Percentiles rank a stretch among this genome's conserved stretches.
Evolutionary conservation across 2,329 filamentous ascomycete species (phyloP).

Genomic region (Alternaria brassicicola): DNA sequence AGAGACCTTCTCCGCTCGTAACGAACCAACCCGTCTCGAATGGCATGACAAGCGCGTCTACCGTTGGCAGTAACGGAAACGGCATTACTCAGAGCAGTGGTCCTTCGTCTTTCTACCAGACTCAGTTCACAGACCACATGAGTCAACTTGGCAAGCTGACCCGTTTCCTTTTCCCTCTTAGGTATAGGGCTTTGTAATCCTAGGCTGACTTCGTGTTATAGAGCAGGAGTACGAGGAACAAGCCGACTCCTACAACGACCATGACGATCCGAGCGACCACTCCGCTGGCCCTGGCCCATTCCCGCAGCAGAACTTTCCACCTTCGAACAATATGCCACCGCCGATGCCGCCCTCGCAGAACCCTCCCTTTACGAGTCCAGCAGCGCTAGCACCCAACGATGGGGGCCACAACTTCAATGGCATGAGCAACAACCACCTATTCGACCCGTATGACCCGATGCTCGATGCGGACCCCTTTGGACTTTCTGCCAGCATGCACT

Average conservation of each 20-base stretch:
- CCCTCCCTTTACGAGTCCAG: constrained; percentile 43
- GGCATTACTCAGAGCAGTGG: constrained; percentile 47
- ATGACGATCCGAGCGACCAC: constrained; percentile 70
- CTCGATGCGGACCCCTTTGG: constrained; percentile 94
- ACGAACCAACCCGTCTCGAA: constrained; percentile 47
- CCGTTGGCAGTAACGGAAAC: constrained; percentile 45
- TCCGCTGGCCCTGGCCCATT: constrained; percentile 72
- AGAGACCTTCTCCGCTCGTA: constrained; percentile 46
- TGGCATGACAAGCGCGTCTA: constrained; percentile 46
- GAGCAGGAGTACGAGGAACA: constrained; percentile 97
- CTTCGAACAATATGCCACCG: constrained; percentile 49
- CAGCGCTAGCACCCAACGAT: constrained; percentile 42
- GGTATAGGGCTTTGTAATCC: constrained; percentile 67
- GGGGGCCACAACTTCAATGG: constrained; percentile 50
- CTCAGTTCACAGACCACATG: constrained; percentile 91
- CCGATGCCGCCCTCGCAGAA: constrained; percentile 48
- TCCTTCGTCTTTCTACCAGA: constrained; percentile 72
- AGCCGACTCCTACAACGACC: constrained; percentile 80
- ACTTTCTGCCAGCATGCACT: constrained; percentile 92
- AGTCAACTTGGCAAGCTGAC: constrained; percentile 89
- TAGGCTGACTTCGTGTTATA: constrained; percentile 72
- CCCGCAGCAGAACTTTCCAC: constrained; percentile 60
- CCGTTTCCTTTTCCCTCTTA: constrained; percentile 56
- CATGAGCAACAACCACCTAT: constrained; percentile 59
- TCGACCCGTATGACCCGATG: constrained; percentile 81